A percentile compares a stretch with the other conserved stretches of the same genome.
These are phyloP conservation scores for Phoma sp. DNA, from an alignment of 2,329 filamentous ascomycete genomes.

Conservation along the genomic window DNA sequence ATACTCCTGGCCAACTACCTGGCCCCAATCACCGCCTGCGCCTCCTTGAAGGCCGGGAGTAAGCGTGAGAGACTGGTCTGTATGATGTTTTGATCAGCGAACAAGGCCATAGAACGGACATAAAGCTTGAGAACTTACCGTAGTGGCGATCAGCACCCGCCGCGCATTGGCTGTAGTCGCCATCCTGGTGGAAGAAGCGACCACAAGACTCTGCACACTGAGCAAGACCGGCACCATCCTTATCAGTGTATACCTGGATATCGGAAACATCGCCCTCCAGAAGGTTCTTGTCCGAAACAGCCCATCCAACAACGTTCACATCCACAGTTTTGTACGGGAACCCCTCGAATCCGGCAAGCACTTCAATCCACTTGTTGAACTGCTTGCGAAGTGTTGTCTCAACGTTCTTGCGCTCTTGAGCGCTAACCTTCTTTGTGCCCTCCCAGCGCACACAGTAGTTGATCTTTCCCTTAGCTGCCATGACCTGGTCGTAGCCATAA, in stretches of 20 bases:
- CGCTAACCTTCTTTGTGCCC: conserved; percentile 47
- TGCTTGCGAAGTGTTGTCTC: conserved; percentile 45
- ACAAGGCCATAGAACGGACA: no score
- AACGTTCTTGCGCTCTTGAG: conserved; percentile 50
- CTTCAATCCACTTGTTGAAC: conserved; percentile 54
- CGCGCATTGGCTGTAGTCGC: conserved; percentile 53
- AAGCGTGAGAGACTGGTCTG: conserved; percentile 59
- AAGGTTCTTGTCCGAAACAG: conserved; percentile 49
- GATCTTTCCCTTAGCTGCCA: conserved; percentile 44
- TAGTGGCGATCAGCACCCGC: conserved; percentile 53
- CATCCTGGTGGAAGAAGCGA: conserved; percentile 56
- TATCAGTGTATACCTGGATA: conserved; percentile 54
- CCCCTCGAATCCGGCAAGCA: conserved; percentile 54
- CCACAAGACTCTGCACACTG: conserved; percentile 54
- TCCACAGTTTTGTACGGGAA: conserved; percentile 54
- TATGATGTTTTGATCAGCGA: no score
- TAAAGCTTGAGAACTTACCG: no score
- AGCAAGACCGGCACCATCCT: conserved; percentile 51
- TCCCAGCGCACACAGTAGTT: conserved; percentile 58
- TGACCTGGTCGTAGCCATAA: conserved; percentile 42
- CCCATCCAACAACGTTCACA: conserved; percentile 56
- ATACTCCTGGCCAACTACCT: conserved; percentile 55
- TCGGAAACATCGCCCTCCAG: conserved; percentile 48
- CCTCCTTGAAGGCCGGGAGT: conserved; percentile 56
- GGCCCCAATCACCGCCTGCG: conserved; percentile 59